Base-by-base conservation (phyloP, 345 rosid species). In the Gossypium australe region DNA sequence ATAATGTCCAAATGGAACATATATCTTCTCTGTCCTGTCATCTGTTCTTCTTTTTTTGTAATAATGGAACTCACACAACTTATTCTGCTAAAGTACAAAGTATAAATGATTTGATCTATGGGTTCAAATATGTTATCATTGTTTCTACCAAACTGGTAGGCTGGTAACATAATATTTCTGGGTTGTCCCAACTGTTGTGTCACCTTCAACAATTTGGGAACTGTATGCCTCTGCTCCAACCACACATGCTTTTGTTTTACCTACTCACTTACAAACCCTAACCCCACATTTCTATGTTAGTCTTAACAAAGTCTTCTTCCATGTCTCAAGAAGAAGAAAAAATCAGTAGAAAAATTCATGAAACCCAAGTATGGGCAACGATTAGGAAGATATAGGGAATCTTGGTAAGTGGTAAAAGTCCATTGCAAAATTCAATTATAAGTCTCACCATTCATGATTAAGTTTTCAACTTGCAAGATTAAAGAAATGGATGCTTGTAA, bases 401-500 rank as follows among this genome's bases (percentile, higher is more conserved):
- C 72, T 48, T 68, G 41, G 8, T 48, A 25, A 48, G 24, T 49
- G 72, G 25, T 17, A 16, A 51, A 16, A 44, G 60, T 27, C 10
- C 41, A 51, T 48, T 48, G 53, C 25, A 51, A 69, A 63, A 24
- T 44, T 51, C 45, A 9, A 49, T 16, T 49, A 27, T 10, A 10
- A 51, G 22, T 69, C 45, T 51, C 45, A 68, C 59, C 14, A 27
- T 17, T 27, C 59, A 69, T 69, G 47, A 69, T 69, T 56, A 69
- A 27, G 59, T 69, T 69, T 51, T 49, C 72, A 51, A 69, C 59
- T 69, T 69, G 59, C 14, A 27, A 51, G 27, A 27, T 48, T 68
- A 14, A 17, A 49, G 51, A 48, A 68, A 59, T 24, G 2, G 7
- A 68, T 25, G 72, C 7, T 68, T 59, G 64, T 59, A 25, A 59